These are phyloP conservation scores for Rhytidhysteron rufulum DNA, from an alignment of 2,329 filamentous ascomycete genomes.

Conservation along the genomic window DNA sequence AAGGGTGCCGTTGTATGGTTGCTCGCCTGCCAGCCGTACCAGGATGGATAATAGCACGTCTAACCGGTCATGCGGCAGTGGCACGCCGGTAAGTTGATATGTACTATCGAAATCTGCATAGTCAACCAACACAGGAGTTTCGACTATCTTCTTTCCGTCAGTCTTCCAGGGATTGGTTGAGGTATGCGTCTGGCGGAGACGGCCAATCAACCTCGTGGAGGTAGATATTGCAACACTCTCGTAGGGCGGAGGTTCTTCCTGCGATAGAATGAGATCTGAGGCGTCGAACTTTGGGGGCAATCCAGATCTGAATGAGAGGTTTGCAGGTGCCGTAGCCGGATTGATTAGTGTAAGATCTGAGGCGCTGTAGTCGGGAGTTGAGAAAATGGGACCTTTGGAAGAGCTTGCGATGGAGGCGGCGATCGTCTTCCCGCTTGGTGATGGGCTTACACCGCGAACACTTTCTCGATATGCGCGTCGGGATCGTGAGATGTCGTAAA, in stretches of 20 bases:
- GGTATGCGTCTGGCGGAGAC: constrained; percentile 33
- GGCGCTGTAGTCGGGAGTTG: constrained; percentile 32
- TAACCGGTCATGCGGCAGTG: constrained; percentile 43
- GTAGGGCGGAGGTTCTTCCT: constrained; percentile 48
- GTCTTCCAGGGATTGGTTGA: constrained; percentile 37
- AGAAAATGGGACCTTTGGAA: background rate
- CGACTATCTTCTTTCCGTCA: constrained; percentile 27
- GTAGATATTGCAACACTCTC: constrained; percentile 43
- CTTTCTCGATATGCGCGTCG: constrained; percentile 42
- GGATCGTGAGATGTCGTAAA: constrained; percentile 71
- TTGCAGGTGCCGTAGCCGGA: constrained; percentile 25
- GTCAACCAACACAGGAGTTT: constrained; percentile 64
- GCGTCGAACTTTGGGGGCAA: constrained; percentile 43
- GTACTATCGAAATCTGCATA: constrained; percentile 55
- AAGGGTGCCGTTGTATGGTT: constrained; percentile 41
- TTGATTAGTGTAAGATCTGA: constrained; percentile 44
- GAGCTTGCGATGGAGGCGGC: constrained; percentile 21
- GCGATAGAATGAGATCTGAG: constrained; percentile 40
- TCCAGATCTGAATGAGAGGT: constrained; percentile 12
- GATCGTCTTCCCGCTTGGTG: constrained; percentile 17
- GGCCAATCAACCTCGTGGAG: constrained; percentile 44
- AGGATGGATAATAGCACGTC: constrained; percentile 37
- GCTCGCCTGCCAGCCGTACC: constrained; percentile 25
- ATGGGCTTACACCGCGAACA: constrained; percentile 10
- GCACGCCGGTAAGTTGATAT: constrained; percentile 46